These are phyloP conservation scores for Nepenthes alata DNA, from an alignment of 179 eudicot species.

Conservation along the genomic window DNA sequence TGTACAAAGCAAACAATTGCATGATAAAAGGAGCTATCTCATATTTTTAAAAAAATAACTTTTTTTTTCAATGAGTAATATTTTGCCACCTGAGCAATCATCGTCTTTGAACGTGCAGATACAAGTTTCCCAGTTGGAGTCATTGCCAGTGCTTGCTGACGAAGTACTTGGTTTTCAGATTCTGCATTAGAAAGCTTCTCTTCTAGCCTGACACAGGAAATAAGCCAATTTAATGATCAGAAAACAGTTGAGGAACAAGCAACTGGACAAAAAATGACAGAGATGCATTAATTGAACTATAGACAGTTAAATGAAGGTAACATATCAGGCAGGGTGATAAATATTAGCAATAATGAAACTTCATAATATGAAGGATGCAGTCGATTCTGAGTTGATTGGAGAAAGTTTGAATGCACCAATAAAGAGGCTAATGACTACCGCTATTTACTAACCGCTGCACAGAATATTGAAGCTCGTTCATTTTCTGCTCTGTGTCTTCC, in stretches of 20 bases:
- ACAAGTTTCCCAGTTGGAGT: constrained; percentile 66
- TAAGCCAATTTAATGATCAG: neutral
- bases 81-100: constrained; percentile 46
- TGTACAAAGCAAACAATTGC: constrained; percentile 19
- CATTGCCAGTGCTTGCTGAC: constrained; percentile 94
- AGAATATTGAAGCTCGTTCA: constrained; percentile 69
- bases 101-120: constrained; percentile 62
- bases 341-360: neutral
- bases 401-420: too few species aligned
- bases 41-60: neutral
- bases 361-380: neutral
- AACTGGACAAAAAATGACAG: neutral
- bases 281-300: neutral
- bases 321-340: neutral
- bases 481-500: constrained; percentile 66
- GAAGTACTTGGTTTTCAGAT: constrained; percentile 92
- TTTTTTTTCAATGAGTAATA: neutral
- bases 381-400: too few species aligned
- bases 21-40: neutral
- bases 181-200: constrained; percentile 76
- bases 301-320: neutral
- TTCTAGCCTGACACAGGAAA: constrained; percentile 53
- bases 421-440: neutral
- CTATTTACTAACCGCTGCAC: constrained; percentile 57
- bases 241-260: too few species aligned